Percentiles rank a stretch among this genome's conserved stretches.
phyloP scores from a whole-genome alignment of 2,329 filamentous ascomycete genomes.

The Pseudogymnoascus sp. region DNA sequence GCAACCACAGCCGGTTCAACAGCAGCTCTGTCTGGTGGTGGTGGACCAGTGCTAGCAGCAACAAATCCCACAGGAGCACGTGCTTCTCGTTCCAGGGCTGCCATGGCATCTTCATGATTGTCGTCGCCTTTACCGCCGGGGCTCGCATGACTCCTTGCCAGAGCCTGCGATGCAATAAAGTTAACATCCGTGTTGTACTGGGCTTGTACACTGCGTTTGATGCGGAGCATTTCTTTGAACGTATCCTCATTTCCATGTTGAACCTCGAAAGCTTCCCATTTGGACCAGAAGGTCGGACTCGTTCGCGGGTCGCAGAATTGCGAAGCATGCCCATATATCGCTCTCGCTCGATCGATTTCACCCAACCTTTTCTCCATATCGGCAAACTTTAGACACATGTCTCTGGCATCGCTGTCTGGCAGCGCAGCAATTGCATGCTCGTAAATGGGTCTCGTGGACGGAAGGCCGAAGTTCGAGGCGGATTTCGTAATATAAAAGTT shows the following conservation, averaged over 20 bases:
- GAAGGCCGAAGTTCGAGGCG: constrained; percentile 92
- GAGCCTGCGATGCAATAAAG: constrained; percentile 92
- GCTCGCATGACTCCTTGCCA: constrained; percentile 68
- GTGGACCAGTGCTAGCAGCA: constrained; percentile 61
- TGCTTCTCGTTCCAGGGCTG: constrained; percentile 78
- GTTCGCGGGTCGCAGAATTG: constrained; percentile 96
- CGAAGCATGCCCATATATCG: constrained; percentile 92
- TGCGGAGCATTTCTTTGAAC: constrained; percentile 97
- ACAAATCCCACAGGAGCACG: constrained; percentile 86
- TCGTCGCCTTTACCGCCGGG: constrained; percentile 35
- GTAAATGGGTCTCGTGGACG: constrained; percentile 91
- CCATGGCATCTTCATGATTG: constrained; percentile 68
- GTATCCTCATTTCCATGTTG: constrained; percentile 98
- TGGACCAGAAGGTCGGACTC: constrained; percentile 83
- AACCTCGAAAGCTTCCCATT: constrained; percentile 96
- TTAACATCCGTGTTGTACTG: constrained; percentile 99
- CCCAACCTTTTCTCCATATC: constrained; percentile 90
- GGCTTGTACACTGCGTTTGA: constrained; percentile 94
- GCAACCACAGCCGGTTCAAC: constrained; percentile 38
- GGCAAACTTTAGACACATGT: constrained; percentile 98
- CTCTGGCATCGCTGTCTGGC: constrained; percentile 84
- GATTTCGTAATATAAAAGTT: constrained; percentile 99
- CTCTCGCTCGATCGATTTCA: constrained; percentile 88
- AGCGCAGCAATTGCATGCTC: constrained; percentile 91
- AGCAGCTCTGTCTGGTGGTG: constrained; percentile 45